These are phyloP conservation scores for Lipomyces sp. DNA, from an alignment of 805 yeast species.

Conservation along the genomic window DNA sequence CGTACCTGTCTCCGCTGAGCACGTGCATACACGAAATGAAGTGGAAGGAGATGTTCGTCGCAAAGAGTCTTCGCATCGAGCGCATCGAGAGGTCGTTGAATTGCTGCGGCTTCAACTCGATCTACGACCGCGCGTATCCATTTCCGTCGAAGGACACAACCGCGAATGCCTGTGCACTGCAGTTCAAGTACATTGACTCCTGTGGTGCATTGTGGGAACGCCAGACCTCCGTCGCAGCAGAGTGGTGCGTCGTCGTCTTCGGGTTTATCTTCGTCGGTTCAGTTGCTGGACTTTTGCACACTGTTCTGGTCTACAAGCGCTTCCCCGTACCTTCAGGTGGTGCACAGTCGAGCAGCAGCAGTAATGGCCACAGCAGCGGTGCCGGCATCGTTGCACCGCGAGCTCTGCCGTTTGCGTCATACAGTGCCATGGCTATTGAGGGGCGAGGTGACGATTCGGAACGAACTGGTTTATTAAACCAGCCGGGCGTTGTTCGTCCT, in stretches of 20 bases:
- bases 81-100: slow-evolving; percentile 16
- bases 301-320: slow-evolving; percentile 15
- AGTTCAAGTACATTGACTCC: slow-evolving; percentile 12
- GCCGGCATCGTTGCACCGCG: not conserved
- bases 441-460: too few relatives aligned
- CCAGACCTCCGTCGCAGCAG: slow-evolving; percentile 20
- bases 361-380: not conserved
- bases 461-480: too few relatives aligned
- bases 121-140: slow-evolving; percentile 21
- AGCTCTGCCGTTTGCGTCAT: too few relatives aligned
- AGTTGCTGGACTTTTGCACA: slow-evolving; percentile 12
- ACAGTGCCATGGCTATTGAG: too few relatives aligned
- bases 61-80: slow-evolving; percentile 6
- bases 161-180: slow-evolving; percentile 19
- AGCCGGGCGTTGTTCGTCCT: too few relatives aligned
- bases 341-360: not conserved
- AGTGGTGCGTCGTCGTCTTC: slow-evolving; percentile 20
- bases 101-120: slow-evolving; percentile 24
- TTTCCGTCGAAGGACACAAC: slow-evolving; percentile 6
- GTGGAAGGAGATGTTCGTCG: slow-evolving; percentile 10
- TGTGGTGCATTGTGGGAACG: slow-evolving; percentile 18
- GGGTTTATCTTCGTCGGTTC: slow-evolving; percentile 5
- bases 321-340: slow-evolving; percentile 1
- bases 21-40: slow-evolving; percentile 16
- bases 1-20: slow-evolving; percentile 14